Base-by-base conservation (phyloP, 2,329 filamentous ascomycete species). In the Corynespora cassiicola region DNA sequence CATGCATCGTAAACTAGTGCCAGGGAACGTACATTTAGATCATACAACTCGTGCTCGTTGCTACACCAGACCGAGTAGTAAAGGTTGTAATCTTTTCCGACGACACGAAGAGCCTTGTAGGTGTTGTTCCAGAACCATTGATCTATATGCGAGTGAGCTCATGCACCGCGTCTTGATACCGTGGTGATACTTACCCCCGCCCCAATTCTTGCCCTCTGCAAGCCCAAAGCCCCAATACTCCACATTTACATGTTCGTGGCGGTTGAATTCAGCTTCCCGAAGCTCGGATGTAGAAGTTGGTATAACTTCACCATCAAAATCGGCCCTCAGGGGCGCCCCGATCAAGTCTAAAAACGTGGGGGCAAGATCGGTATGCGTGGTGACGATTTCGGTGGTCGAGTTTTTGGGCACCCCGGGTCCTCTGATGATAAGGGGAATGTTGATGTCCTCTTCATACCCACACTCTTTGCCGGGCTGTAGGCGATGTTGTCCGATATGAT, bases 31-130 rank as follows among this genome's bases (percentile, higher is more conserved):
- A 79, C 80, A 53, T 71, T 76, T 29, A 85, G 60, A 45, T 87
- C 76, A 56, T 87, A 88, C 4, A 86, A 73, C 60, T 88, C 84
- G 37, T 80, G 78, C 51, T 87, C 83, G 36, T 83, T 82, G 6
- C 70, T 85, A 52, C 86, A 88, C 84, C 84, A 88, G 0, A 86
- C 81, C 0, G 81, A 77, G 51, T 88, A 88, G 44, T 82, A 80
- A 3, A 87, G 58, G 51, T 78, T 80, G 51, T 86, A 87, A 6
- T 69, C 66, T 2, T 74, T 61, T 1, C 75, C 69, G 4, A 82
- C 68, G 2, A 86, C 65, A 10, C 81, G 72, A 14, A 84, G 54
- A 0, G 74, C 75, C 62, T 86, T 85, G 68, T 85, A 85, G 0
- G 81, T 85, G 47, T 84, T 84, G 29, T 76, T 73, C 9, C 22